A percentile compares a stretch with the other conserved stretches of the same genome.
Evolutionary conservation across 805 yeast species (phyloP).

Genomic region (Metschnikowia henanensis): DNA sequence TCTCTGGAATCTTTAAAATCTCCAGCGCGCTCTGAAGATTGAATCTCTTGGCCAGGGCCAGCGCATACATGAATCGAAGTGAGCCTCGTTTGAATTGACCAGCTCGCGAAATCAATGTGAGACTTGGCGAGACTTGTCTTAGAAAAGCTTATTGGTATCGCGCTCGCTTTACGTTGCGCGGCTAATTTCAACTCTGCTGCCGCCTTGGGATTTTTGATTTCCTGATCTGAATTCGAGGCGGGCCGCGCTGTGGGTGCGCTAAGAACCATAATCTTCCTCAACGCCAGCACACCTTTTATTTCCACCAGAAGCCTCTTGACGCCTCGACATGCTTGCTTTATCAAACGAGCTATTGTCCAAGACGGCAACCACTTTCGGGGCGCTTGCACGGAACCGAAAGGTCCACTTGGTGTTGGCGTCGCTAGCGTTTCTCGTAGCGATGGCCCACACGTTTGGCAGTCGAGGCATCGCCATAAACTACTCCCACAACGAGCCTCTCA

Average conservation of each 20-base stretch:
- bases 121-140: no score
- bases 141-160: no score
- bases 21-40: no score
- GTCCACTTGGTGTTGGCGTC: conserved; percentile 12
- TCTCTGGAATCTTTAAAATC: not conserved
- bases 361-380: conserved; percentile 1
- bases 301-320: not conserved
- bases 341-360: not conserved
- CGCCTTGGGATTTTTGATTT: not conserved
- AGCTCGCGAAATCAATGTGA: no score
- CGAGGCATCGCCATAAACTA: conserved; percentile 11
- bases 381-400: conserved; percentile 14
- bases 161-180: conserved; percentile 1
- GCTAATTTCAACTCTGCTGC: not conserved
- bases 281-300: not conserved
- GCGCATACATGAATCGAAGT: no score
- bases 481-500: conserved; percentile 1
- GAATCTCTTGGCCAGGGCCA: no score
- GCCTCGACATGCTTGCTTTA: not conserved
- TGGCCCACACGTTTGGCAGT: conserved; percentile 11
- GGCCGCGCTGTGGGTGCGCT: not conserved
- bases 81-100: no score
- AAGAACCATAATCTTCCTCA: no score
- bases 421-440: conserved; percentile 7
- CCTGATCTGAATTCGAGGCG: not conserved